Conservation (phyloP, 2,329 filamentous ascomycete genomes). For the Zopfia rhizophila region DNA sequence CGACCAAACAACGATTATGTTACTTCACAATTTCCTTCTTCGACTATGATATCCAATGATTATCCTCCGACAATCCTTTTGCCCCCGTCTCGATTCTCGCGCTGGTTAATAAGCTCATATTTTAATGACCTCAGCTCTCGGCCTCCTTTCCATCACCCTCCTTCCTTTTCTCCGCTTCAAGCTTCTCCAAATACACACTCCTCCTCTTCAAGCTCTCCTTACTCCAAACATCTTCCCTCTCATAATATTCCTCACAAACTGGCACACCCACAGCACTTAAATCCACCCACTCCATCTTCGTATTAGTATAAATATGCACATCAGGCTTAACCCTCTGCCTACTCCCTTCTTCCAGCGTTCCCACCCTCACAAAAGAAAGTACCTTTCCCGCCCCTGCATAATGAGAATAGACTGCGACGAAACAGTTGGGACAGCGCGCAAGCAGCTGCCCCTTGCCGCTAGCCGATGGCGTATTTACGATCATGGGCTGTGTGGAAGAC, state of each 20-base stretch:
- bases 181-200: conserved; percentile 12
- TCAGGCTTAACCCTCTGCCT: conserved; percentile 53
- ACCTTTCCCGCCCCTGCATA: conserved; percentile 45
- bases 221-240: conserved; percentile 26
- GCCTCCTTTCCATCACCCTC: too few species aligned
- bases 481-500: conserved; percentile 32
- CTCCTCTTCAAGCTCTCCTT: conserved; percentile 24
- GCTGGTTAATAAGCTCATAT: too few species aligned
- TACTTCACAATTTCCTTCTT: too few species aligned
- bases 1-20: too few species aligned
- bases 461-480: conserved; percentile 50
- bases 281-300: conserved; percentile 53
- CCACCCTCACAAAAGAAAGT: conserved; percentile 54
- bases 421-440: conserved; percentile 57
- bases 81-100: too few species aligned
- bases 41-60: too few species aligned
- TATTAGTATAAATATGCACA: conserved; percentile 58
- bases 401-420: conserved; percentile 54
- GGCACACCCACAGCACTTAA: conserved; percentile 40
- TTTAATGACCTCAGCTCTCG: too few species aligned
- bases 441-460: conserved; percentile 55
- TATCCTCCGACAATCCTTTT: too few species aligned
- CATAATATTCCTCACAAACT: conserved; percentile 28
- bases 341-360: conserved; percentile 56
- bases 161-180: conserved; percentile 9